Evolutionary conservation across 208 protist genomes (phyloP).

Genomic region (Novymonas esmeraldas): DNA sequence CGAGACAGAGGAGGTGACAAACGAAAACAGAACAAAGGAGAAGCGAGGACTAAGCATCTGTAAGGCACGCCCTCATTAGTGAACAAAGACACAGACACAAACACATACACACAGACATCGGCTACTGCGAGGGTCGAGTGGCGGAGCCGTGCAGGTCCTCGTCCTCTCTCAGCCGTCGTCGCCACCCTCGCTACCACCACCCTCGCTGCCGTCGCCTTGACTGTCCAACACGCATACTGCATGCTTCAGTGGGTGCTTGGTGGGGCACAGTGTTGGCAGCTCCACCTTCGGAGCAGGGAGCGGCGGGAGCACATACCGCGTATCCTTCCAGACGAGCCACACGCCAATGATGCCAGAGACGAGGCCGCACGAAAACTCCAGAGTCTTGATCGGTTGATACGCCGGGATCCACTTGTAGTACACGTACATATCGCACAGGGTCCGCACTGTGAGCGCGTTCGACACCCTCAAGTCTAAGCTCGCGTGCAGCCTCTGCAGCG

Average conservation of each 20-base stretch:
- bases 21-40: slow-evolving; percentile 1
- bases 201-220: slow-evolving; percentile 17
- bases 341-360: slow-evolving; percentile 77
- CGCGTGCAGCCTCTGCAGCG: slow-evolving; percentile 30
- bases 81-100: no score
- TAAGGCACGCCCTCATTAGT: no score
- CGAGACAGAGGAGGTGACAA: neutral
- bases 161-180: slow-evolving; percentile 28
- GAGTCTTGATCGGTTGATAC: slow-evolving; percentile 71
- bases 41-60: slow-evolving; percentile 2
- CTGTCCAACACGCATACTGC: slow-evolving; percentile 23
- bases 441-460: slow-evolving; percentile 67
- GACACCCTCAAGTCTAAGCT: slow-evolving; percentile 39
- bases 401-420: slow-evolving; percentile 91
- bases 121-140: no score
- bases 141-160: no score
- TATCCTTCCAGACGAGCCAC: slow-evolving; percentile 83
- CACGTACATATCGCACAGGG: slow-evolving; percentile 86
- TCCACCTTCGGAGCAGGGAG: neutral
- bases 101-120: no score
- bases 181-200: slow-evolving; percentile 13
- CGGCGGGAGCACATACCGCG: slow-evolving; percentile 31
- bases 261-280: neutral
- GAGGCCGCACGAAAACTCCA: slow-evolving; percentile 72
- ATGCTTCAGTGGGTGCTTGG: slow-evolving; percentile 19